Conservation (phyloP, 148 eudicot genomes). For the Talinum fruticosum region DNA sequence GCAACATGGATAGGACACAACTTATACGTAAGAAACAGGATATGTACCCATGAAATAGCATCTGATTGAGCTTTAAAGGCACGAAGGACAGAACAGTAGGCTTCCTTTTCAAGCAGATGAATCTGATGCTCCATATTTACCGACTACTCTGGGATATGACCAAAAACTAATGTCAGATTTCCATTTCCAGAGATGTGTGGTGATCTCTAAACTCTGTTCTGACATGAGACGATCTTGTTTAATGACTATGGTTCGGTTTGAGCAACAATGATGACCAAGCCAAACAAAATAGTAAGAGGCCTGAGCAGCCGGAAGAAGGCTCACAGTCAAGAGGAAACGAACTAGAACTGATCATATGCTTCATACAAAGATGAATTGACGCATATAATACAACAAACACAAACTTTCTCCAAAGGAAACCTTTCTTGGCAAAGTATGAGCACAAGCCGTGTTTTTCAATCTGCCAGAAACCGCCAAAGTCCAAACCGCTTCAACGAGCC, state of each 20-base stretch:
- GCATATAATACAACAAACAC: neutral
- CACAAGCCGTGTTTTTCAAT: neutral
- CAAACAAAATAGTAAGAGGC: neutral
- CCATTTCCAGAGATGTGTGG: slow-evolving; percentile 34
- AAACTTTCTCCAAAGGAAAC: neutral
- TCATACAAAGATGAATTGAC: neutral
- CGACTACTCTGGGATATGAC: slow-evolving; percentile 40
- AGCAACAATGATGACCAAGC: slow-evolving; percentile 19
- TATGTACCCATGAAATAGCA: slow-evolving; percentile 86
- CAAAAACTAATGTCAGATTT: slow-evolving; percentile 39
- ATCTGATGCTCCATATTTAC: slow-evolving; percentile 87
- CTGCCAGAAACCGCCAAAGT: neutral
- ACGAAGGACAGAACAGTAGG: slow-evolving; percentile 75
- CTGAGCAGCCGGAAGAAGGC: neutral
- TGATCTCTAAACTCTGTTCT: slow-evolving; percentile 36
- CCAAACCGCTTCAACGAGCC: too few species aligned
- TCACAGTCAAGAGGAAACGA: neutral
- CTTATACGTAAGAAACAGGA: neutral
- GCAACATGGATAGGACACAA: slow-evolving; percentile 15
- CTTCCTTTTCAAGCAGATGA: slow-evolving; percentile 89
- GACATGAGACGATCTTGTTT: slow-evolving; percentile 46
- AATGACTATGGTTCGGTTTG: slow-evolving; percentile 34
- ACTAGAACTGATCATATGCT: too few species aligned
- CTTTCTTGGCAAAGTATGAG: too few species aligned
- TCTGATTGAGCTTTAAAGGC: slow-evolving; percentile 97